phyloP scores from a whole-genome alignment of 371 early-diverging fungal species.

The Spiromyces aspiralis region DNA sequence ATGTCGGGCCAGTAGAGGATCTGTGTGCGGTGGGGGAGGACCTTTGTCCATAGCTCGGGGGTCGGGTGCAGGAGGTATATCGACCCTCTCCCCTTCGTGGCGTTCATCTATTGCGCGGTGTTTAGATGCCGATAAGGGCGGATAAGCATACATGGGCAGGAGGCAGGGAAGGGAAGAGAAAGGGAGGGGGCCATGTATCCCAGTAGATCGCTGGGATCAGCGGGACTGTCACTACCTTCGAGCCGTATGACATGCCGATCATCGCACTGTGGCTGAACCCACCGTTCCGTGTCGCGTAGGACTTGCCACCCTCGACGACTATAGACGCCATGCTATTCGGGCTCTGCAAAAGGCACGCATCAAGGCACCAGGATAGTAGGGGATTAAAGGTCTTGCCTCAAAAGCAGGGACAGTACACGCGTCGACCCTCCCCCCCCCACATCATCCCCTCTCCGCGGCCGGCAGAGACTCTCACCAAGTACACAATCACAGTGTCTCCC shows the following conservation, averaged over 20 bases:
- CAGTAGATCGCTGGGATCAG: too few relatives aligned
- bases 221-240: constrained; percentile 29
- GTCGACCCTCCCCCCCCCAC: background rate
- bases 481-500: constrained; percentile 46
- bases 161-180: too few relatives aligned
- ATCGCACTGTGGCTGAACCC: background rate
- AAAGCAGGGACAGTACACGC: too few relatives aligned
- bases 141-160: too few relatives aligned
- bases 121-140: constrained; percentile 59
- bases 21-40: constrained; percentile 89
- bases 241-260: background rate
- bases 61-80: constrained; percentile 84
- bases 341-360: constrained; percentile 43
- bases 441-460: background rate
- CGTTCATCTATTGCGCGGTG: constrained; percentile 54
- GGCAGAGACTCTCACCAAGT: constrained; percentile 26
- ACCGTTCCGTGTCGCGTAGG: background rate
- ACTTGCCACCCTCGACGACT: constrained; percentile 23
- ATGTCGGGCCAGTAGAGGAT: constrained; percentile 90
- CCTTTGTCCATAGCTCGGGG: constrained; percentile 88
- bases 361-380: constrained; percentile 14
- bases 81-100: constrained; percentile 57
- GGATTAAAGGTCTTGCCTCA: background rate
- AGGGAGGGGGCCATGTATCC: too few relatives aligned
- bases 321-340: constrained; percentile 57